Base-by-base conservation (phyloP, 2,329 filamentous ascomycete genomes). In the Phoma sp. region DNA sequence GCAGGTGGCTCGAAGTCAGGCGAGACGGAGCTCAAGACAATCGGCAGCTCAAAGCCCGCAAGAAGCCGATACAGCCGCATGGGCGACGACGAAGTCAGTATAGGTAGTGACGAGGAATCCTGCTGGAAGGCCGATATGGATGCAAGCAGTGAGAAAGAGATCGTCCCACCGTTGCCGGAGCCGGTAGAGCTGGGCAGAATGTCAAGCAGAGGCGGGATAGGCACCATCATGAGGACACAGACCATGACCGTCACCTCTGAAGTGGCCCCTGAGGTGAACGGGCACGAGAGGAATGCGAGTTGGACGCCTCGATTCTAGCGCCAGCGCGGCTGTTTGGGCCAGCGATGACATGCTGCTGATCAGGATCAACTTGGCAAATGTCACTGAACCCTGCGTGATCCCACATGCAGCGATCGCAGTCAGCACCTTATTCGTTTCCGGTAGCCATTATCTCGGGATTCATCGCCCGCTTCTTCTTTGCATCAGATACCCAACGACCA, bases 41-140 rank as follows among this genome's bases (percentile, higher is more conserved):
- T 60, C 11, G 18, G 24, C 18, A 54, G 42, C 4, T 52, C 52
- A 4, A 47, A 48, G 35, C 32, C 25, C 6, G 23, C 36, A 11
- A 42, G 44, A 6, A 56, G 35, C 4, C 30, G 22, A 4, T 60
- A 59, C 13, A 41, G 38, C n/a, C 46, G 32, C 7, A 57, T 59
- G 32, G 47, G 51, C 0, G 55, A 58, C 4, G 60, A 58, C 14
- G 23, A 38, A 4, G 37, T 53, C 1, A 62, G 60, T 9, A 40
- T 60, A 5, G 50, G 43, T 1, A 62, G 60, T 27, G 60, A 59
- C 2, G 60, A 62, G 32, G 45, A 43, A 7, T 25, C 50, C 5
- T 23, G 43, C 13, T 54, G 44, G 38, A 24, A 7, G 7, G 9
- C 25, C 24, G 42, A 52, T 6, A 18, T 18, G 18, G 18, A 18